phyloP scores from a whole-genome alignment of 1,284 basidiomycete genomes.

The Pholiota adiposa region DNA sequence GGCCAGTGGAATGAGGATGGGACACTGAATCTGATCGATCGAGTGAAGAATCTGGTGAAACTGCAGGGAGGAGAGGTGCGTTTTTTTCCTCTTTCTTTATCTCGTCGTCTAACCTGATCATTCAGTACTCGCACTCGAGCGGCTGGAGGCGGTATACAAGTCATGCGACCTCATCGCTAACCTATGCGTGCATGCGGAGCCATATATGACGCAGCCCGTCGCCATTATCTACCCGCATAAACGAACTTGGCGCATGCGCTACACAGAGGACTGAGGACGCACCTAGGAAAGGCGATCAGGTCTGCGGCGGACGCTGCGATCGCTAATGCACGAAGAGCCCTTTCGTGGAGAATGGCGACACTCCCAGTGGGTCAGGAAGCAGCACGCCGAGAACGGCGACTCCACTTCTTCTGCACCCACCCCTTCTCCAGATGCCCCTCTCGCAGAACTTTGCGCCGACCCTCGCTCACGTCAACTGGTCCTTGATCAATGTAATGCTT shows the following conservation, averaged over 20 bases:
- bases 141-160: conserved; percentile 87
- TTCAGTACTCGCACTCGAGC: conserved; percentile 87
- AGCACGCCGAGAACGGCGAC: neutral
- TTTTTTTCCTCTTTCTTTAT: neutral
- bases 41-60: conserved; percentile 89
- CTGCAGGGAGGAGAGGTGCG: conserved; percentile 76
- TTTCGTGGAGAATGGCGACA: too few species aligned
- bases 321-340: neutral
- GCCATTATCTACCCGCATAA: conserved; percentile 83
- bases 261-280: neutral
- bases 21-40: conserved; percentile 83
- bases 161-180: conserved; percentile 77
- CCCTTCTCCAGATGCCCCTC: neutral
- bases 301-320: neutral
- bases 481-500: conserved; percentile 76
- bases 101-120: neutral
- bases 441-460: conserved; percentile 69
- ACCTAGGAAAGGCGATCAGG: neutral
- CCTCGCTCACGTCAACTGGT: conserved; percentile 65
- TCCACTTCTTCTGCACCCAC: neutral
- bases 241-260: conserved; percentile 64
- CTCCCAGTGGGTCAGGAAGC: neutral
- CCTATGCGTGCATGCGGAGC: conserved; percentile 81
- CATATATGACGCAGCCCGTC: conserved; percentile 84
- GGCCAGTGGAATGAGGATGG: conserved; percentile 90